Evolutionary conservation across 1,284 basidiomycete species (phyloP), one percentile per base, ranked within the genome.

Genomic region (Ceratobasidium papillatum): DNA sequence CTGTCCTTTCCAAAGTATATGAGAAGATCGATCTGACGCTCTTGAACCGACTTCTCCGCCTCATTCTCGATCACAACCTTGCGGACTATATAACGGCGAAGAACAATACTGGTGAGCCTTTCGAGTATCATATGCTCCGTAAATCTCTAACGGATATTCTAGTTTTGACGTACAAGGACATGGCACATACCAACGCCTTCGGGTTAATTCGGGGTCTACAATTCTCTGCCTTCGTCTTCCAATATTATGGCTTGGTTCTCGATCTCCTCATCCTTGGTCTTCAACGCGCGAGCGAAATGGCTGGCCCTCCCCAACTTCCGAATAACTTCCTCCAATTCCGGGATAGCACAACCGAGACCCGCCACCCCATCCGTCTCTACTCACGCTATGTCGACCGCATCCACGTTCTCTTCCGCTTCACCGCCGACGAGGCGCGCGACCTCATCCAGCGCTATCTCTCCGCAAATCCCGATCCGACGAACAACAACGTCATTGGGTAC

Each of bases 401-500:
- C 34, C 96, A 98, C 82, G 92, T 99, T 77, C 89, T 99, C 78
- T 99, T 99, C 91, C 90, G 96, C 76, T 99, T 99, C 86, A 94
- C 90, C n/a, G 96, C 97, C 11, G 98, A 99, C 78, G 98, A 99
- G 82, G 93, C 96, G 25, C 89, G 97, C 72, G 98, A 99, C 81
- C 90, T 99, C 76, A 99, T 99, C 78, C 97, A 99, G 83, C 91
- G 98, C 36, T 98, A 97, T 83, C 90, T 99, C 77, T 95, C 93
- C 75, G 96, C 96, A 30, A 96, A 99, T 81, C 97, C 96, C 12
- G 96, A 99, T 83, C 97, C 97, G 11, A 99, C 96, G 72, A 99
- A 99, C 84, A 96, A 97, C 84, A 99, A 99, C 79, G 92, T 99
- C 77, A 97, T 99, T 78, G 97, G 97, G 1, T 99, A 99, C 85